Evolutionary conservation across 2,329 filamentous ascomycete genomes (phyloP).

Genomic region (Zymoseptoria passerinii): DNA sequence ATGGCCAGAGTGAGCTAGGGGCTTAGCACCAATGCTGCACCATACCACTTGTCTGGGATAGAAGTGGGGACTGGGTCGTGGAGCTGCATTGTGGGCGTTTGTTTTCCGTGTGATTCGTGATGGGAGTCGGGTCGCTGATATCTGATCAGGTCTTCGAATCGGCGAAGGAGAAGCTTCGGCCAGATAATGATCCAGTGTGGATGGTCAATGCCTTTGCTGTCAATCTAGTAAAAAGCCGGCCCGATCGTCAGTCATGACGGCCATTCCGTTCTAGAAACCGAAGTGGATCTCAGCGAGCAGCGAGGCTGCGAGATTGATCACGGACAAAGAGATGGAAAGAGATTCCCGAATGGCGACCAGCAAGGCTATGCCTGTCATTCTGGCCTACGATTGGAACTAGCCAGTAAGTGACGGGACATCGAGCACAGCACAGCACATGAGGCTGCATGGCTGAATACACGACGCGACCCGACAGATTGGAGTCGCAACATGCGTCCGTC

Average conservation of each 20-base stretch:
- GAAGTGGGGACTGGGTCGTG: background rate
- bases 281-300: background rate
- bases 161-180: too few relatives aligned
- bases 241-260: too few relatives aligned
- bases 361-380: background rate
- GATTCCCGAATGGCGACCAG: background rate
- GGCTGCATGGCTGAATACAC: background rate
- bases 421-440: background rate
- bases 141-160: too few relatives aligned
- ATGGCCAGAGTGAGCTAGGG: background rate
- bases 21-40: too few relatives aligned
- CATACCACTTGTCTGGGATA: background rate
- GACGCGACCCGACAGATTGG: background rate
- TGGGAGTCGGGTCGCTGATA: background rate
- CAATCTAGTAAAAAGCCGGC: too few relatives aligned
- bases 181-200: too few relatives aligned
- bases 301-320: background rate
- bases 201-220: too few relatives aligned
- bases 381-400: background rate
- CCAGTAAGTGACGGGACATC: background rate
- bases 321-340: background rate
- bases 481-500: background rate
- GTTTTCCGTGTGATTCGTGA: background rate
- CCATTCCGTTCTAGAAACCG: too few relatives aligned
- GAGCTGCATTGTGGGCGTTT: background rate